Base-by-base conservation (phyloP, 176 grass and related monocot genomes). In the Musa itinerans region DNA sequence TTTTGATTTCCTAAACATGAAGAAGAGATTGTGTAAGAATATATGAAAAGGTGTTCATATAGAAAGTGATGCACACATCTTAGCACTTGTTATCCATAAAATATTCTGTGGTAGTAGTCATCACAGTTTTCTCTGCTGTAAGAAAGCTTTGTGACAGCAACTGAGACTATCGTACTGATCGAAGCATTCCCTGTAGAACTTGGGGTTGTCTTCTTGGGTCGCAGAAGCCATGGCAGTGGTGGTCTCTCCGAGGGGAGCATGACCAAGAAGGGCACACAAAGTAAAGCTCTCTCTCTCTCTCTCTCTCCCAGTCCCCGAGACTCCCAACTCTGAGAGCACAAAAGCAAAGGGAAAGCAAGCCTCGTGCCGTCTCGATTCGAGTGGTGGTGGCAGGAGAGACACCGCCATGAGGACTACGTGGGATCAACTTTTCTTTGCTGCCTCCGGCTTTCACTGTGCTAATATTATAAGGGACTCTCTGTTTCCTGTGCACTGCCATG, bases 301-400 rank as follows among this genome's bases (percentile, higher is more conserved):
- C 23, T 29, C 34, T 43, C 34, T 43, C 34, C 34, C 34, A 6
- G 0, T 0, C 34, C 34, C 34, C 34, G 34, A 43, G 34, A 43
- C 34, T 5, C 34, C 34, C 34, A 0, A 43, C 34, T 5, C 34
- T 43, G 34, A 43, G 34, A 5, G 34, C 34, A 43, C 34, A 43
- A 43, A 43, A 43, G 34, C 34, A 43, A 43, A 43, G 34, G 34
- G 73, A 75, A 75, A 48, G 15, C 27, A 61, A 49, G 54, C 73
- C 73, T 61, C 73, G 73, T 75, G 73, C 73, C 25, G 15, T 75
- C 73, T 75, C 73, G 73, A 48, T 75, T 5, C 16, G 17, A 50
- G 26, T 11, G 14, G 48, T n/a, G 29, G 27, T 6, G 4, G 34
- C 34, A 43, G 34, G 34, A 43, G 34, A 43, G 48, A 72, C 19